Conservation (phyloP, 208 protist species). For the Tritrichomonas foetus region DNA sequence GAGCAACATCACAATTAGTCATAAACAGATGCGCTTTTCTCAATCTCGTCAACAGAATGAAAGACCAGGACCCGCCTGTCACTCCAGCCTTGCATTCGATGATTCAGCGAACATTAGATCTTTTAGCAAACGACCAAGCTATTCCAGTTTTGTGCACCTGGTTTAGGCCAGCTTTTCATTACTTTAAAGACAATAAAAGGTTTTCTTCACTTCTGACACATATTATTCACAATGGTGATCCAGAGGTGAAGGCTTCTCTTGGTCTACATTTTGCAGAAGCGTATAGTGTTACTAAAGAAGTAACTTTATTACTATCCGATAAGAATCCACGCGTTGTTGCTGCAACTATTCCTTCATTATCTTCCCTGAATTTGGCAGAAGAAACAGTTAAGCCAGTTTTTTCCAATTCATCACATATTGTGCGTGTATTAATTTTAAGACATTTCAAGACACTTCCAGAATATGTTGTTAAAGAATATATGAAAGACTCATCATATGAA, state of each 20-base stretch:
- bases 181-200: background rate
- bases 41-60: background rate
- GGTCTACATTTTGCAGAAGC: background rate
- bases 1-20: background rate
- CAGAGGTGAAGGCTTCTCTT: background rate
- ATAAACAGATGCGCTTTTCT: background rate
- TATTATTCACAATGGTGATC: background rate
- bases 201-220: background rate
- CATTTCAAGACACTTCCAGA: background rate
- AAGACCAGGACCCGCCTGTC: background rate
- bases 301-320: background rate
- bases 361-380: background rate
- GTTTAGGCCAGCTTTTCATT: background rate
- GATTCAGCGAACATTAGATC: background rate
- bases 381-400: background rate
- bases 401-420: background rate
- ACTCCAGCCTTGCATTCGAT: background rate
- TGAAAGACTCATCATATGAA: background rate
- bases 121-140: background rate
- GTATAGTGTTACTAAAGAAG: background rate
- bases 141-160: background rate
- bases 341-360: background rate
- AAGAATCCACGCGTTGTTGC: background rate
- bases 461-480: background rate
- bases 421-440: background rate